Percentiles rank a stretch among this genome's conserved stretches.
Evolutionary conservation across 192 early-diverging fungal species (phyloP).

Genomic region (Dissophora globulifera): DNA sequence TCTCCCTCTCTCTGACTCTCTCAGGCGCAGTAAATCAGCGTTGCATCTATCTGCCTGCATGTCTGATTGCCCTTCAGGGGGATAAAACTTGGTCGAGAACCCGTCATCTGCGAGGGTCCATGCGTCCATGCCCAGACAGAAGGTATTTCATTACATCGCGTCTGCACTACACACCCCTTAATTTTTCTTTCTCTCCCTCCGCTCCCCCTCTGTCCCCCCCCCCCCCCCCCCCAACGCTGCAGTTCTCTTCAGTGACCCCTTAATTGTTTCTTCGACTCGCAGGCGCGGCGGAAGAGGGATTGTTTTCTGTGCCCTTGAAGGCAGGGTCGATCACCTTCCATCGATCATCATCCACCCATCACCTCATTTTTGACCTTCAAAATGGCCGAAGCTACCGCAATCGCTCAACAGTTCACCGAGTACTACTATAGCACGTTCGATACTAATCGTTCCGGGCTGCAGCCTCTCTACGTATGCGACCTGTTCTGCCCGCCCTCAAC

Average conservation of each 20-base stretch:
- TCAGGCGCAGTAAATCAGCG: neutral
- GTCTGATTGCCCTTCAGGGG: too few species aligned
- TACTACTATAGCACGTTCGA: constrained; percentile 94
- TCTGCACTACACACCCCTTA: too few species aligned
- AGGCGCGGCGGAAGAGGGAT: too few species aligned
- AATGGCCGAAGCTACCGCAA: constrained; percentile 7
- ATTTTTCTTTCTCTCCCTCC: too few species aligned
- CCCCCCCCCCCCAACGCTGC: too few species aligned
- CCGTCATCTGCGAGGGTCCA: too few species aligned
- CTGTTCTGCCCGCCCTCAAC: neutral
- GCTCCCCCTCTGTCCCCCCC: too few species aligned
- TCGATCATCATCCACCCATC: constrained; percentile 3
- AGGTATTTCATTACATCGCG: too few species aligned
- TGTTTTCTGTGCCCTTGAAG: neutral
- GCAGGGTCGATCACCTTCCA: neutral
- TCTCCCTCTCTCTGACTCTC: too few species aligned
- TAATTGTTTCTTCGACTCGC: neutral
- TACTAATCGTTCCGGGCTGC: constrained; percentile 68
- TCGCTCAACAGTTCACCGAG: constrained; percentile 80
- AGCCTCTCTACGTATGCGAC: constrained; percentile 82
- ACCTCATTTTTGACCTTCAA: neutral
- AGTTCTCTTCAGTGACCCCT: neutral
- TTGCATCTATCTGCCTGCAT: too few species aligned
- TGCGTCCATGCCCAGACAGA: too few species aligned
- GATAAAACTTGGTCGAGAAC: too few species aligned